These are phyloP conservation scores for Tetrahymena elliotti DNA, from an alignment of 73 alveolate species.

Conservation along the genomic window DNA sequence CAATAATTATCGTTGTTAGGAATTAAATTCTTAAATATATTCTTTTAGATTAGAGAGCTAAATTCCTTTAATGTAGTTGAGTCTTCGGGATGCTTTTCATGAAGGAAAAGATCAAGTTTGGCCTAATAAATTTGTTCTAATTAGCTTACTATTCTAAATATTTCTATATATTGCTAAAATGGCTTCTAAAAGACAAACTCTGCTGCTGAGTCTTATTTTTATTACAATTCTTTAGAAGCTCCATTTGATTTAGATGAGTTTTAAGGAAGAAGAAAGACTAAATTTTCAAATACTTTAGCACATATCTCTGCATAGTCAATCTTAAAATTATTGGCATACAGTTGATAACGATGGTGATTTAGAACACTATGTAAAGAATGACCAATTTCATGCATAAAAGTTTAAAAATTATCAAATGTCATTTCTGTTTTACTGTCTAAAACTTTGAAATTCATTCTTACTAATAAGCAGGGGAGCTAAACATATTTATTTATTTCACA, in stretches of 20 bases:
- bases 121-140: neutral
- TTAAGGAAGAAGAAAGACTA: neutral
- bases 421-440: neutral
- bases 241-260: neutral
- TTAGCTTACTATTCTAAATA: neutral
- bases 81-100: neutral
- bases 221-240: neutral
- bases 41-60: neutral
- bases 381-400: neutral
- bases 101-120: neutral
- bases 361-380: neutral
- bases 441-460: neutral
- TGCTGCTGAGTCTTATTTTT: neutral
- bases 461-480: neutral
- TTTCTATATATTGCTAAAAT: neutral
- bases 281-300: neutral
- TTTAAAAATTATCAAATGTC: neutral
- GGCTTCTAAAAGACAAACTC: neutral
- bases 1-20: neutral
- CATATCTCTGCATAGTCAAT: neutral
- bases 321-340: neutral
- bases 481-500: neutral
- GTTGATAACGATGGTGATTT: neutral
- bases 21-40: neutral
- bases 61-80: neutral